phyloP scores from a whole-genome alignment of 345 rosid species.

The Combretum micranthum region DNA sequence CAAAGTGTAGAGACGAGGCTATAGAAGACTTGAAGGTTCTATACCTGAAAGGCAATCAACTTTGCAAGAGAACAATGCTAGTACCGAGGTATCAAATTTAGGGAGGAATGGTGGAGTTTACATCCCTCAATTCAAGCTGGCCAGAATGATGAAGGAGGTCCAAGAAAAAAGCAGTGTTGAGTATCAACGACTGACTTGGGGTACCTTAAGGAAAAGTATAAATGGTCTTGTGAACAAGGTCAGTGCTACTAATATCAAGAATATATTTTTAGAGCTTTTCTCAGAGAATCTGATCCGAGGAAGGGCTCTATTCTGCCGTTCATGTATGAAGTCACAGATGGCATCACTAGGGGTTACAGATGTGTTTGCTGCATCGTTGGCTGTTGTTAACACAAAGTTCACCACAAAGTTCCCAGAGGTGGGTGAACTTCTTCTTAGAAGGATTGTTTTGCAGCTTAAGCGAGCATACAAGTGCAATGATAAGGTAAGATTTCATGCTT shows the following conservation, averaged over 20 bases:
- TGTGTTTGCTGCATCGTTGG: conserved; percentile 78
- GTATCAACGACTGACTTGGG: conserved; percentile 91
- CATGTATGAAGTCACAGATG: conserved; percentile 95
- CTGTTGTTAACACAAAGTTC: conserved; percentile 64
- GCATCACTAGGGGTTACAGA: conserved; percentile 90
- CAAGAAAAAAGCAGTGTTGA: conserved; percentile 76
- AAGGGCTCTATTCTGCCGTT: conserved; percentile 85
- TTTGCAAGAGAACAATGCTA: conserved; percentile 29
- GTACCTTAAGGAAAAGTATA: conserved; percentile 90
- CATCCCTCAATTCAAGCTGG: conserved; percentile 84
- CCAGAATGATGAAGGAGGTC: conserved; percentile 83
- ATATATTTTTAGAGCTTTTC: conserved; percentile 77
- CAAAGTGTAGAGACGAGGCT: conserved; percentile 24
- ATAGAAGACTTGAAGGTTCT: conserved; percentile 17
- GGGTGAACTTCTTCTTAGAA: conserved; percentile 68
- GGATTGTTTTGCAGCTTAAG: conserved; percentile 88
- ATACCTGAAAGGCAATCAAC: conserved; percentile 20
- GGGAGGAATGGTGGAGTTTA: conserved; percentile 82
- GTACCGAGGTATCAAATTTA: conserved; percentile 15
- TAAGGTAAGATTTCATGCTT: conserved; percentile 39
- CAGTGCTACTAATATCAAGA: conserved; percentile 76
- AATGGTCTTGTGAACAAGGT: conserved; percentile 90
- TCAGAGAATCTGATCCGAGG: conserved; percentile 86
- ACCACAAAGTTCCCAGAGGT: conserved; percentile 68
- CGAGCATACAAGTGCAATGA: conserved; percentile 93